Conservation (phyloP, 768 basidiomycete genomes). For the Galerina marginata region DNA sequence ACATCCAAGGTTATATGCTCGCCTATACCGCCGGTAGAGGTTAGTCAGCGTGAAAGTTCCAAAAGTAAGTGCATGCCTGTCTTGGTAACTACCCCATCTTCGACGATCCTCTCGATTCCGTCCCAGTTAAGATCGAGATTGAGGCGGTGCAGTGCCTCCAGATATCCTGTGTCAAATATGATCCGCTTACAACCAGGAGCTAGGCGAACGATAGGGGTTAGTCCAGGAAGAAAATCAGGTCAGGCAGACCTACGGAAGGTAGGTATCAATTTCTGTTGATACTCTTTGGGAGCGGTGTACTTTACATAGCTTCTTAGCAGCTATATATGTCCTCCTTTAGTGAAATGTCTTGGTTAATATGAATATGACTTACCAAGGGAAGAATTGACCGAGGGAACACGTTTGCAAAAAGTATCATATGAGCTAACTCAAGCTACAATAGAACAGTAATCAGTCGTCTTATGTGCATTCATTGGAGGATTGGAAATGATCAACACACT, state of each 20-base stretch:
- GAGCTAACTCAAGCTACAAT: slow-evolving; percentile 16
- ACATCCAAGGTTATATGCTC: slow-evolving; percentile 41
- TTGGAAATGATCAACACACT: slow-evolving; percentile 11
- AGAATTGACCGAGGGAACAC: slow-evolving; percentile 7
- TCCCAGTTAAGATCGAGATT: slow-evolving; percentile 54
- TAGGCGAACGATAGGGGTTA: slow-evolving; percentile 19
- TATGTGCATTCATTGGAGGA: no score
- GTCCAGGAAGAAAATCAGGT: not conserved
- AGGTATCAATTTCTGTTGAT: slow-evolving; percentile 52
- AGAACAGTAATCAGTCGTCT: not conserved
- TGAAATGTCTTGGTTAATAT: no score
- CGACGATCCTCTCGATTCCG: slow-evolving; percentile 42
- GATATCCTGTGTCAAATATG: slow-evolving; percentile 53
- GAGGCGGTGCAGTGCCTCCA: slow-evolving; percentile 45
- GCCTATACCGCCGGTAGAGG: slow-evolving; percentile 24
- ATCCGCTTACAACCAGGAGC: slow-evolving; percentile 61
- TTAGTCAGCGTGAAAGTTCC: not conserved
- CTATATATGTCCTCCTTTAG: slow-evolving; percentile 24
- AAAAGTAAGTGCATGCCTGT: slow-evolving; percentile 30
- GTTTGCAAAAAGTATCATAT: slow-evolving; percentile 11
- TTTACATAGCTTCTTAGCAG: slow-evolving; percentile 38
- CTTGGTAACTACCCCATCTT: slow-evolving; percentile 48
- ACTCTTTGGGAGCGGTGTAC: slow-evolving; percentile 45
- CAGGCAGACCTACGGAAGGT: slow-evolving; percentile 43
- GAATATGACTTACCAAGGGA: not conserved